Conservation (phyloP, 2,329 filamentous ascomycete genomes). For the Exophiala oligosperma region DNA sequence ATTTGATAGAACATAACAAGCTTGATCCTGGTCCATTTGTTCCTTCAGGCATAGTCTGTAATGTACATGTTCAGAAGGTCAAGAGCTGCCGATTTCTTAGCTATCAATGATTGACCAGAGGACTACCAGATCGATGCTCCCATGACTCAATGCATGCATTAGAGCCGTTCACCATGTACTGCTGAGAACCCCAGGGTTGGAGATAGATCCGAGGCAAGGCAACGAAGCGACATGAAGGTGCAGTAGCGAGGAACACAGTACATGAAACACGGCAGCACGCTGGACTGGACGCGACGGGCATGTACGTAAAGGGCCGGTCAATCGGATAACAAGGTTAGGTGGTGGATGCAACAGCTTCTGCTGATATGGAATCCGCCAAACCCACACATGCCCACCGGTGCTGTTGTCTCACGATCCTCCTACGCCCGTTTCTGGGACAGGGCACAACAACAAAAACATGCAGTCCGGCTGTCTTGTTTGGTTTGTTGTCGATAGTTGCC, state of each 20-base stretch:
- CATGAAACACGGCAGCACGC: constrained; percentile 21
- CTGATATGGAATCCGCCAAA: constrained; percentile 6
- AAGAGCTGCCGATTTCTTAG: constrained; percentile 2
- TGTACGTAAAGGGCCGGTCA: constrained; percentile 26
- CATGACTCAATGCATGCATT: constrained; percentile 8
- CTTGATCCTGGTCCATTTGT: constrained; percentile 11
- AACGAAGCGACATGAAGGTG: background rate
- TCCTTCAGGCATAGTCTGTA: constrained; percentile 5
- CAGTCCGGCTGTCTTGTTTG: constrained; percentile 1
- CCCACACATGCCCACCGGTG: background rate
- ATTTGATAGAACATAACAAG: constrained; percentile 8
- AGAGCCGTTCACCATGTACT: background rate
- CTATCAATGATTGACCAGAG: background rate
- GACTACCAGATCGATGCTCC: constrained; percentile 4
- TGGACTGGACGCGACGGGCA: constrained; percentile 13
- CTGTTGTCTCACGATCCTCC: background rate
- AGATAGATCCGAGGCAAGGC: background rate
- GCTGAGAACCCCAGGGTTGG: constrained; percentile 7
- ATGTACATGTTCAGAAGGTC: constrained; percentile 3
- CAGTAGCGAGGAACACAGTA: constrained; percentile 17
- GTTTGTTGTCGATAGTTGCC: constrained; percentile 13
- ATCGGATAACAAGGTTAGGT: constrained; percentile 15
- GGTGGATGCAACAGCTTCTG: background rate
- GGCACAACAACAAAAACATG: background rate
- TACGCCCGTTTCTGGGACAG: background rate